These are phyloP conservation scores for Schizothecium vesticola DNA, from an alignment of 495 filamentous ascomycete species.

Conservation along the genomic window DNA sequence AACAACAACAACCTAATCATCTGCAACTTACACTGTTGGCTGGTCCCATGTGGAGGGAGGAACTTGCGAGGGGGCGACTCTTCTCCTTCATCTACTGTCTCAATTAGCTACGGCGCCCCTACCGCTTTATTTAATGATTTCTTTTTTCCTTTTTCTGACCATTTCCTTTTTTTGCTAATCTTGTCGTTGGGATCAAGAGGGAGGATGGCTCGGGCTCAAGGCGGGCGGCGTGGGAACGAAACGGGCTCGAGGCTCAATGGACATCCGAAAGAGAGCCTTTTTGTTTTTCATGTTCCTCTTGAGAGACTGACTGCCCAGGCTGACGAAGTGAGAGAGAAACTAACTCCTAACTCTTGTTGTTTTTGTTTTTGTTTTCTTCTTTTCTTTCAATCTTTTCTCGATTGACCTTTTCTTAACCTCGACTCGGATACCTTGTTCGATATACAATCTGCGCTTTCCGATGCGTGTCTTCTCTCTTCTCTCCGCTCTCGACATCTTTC, in stretches of 20 bases:
- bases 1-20: conserved; percentile 46
- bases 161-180: background rate
- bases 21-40: conserved; percentile 45
- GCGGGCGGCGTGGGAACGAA: background rate
- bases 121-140: conserved; percentile 39
- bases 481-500: conserved; percentile 10
- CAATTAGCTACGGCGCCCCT: conserved; percentile 47
- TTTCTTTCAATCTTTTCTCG: conserved; percentile 18
- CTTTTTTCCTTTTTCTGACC: background rate
- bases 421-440: conserved; percentile 40
- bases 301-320: background rate
- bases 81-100: conserved; percentile 38
- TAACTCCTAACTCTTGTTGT: conserved; percentile 37
- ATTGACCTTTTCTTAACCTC: conserved; percentile 14
- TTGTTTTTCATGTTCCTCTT: too few relatives aligned
- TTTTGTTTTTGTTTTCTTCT: conserved; percentile 25
- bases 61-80: conserved; percentile 3
- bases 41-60: conserved; percentile 44
- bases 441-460: conserved; percentile 19
- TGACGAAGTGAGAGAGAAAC: conserved; percentile 47
- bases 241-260: background rate
- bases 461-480: conserved; percentile 11
- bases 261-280: background rate
- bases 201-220: background rate
- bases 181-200: background rate